Conservation (phyloP, 2,329 filamentous ascomycete species). For the Grosmannia huntii region DNA sequence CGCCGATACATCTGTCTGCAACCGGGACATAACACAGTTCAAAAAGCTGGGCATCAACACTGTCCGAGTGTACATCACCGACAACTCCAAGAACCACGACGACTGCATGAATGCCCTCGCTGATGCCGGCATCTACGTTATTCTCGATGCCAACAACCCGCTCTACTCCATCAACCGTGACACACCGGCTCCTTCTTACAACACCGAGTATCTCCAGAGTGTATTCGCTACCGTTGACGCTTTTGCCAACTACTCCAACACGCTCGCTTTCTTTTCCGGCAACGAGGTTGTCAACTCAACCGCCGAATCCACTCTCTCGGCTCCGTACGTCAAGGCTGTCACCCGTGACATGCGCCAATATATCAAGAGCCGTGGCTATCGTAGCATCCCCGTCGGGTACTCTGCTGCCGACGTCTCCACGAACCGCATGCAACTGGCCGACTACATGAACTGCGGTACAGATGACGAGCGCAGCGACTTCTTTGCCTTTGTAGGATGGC, state of each 20-base stretch:
- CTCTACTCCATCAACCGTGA: conserved; percentile 76
- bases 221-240: conserved; percentile 81
- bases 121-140: conserved; percentile 82
- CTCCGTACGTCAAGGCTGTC: conserved; percentile 66
- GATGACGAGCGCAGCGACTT: conserved; percentile 79
- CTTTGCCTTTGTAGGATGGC: conserved; percentile 51
- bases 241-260: conserved; percentile 75
- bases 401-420: conserved; percentile 67
- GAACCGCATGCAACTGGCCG: conserved; percentile 76
- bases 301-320: conserved; percentile 47
- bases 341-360: conserved; percentile 67
- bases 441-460: conserved; percentile 87
- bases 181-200: conserved; percentile 66
- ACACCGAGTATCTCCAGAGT: conserved; percentile 68
- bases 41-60: conserved; percentile 81
- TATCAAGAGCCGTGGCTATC: conserved; percentile 47
- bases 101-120: conserved; percentile 72
- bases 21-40: conserved; percentile 71
- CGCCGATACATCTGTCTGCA: conserved; percentile 55
- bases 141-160: conserved; percentile 83
- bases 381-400: conserved; percentile 63
- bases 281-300: conserved; percentile 68
- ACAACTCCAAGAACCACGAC: conserved; percentile 73
- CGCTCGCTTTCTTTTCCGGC: conserved; percentile 72
- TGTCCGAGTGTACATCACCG: conserved; percentile 82